Conservation (phyloP, 2,329 filamentous ascomycete genomes). For the Pseudopithomyces chartarum region DNA sequence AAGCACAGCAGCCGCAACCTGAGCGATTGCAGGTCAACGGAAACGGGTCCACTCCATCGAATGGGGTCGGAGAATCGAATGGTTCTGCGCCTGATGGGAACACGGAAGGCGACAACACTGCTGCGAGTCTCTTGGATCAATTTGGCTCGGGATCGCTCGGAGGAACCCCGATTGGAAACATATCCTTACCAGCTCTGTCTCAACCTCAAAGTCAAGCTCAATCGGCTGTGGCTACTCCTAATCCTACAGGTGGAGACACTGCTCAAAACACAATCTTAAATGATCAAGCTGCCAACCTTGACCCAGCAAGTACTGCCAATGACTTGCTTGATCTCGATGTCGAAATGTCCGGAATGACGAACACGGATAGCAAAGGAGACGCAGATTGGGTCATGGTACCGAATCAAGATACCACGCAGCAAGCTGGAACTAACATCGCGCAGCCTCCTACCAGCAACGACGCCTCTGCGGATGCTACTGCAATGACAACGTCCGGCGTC, state of each 20-base stretch:
- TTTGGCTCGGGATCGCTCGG: constrained; percentile 67
- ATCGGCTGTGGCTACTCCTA: constrained; percentile 63
- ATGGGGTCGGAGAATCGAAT: constrained; percentile 42
- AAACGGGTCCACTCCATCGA: constrained; percentile 27
- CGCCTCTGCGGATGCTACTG: constrained; percentile 19
- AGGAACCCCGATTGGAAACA: constrained; percentile 64
- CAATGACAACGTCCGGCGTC: constrained; percentile 24
- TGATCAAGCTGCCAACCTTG: constrained; percentile 29
- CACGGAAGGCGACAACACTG: constrained; percentile 47
- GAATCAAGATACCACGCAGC: constrained; percentile 27
- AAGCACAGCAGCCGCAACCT: constrained; percentile 56
- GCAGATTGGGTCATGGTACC: constrained; percentile 44
- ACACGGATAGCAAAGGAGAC: constrained; percentile 37
- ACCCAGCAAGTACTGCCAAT: constrained; percentile 27
- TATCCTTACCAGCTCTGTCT: constrained; percentile 60
- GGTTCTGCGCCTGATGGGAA: constrained; percentile 32
- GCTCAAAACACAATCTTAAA: constrained; percentile 31
- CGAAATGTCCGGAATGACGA: constrained; percentile 63
- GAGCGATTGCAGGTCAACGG: constrained; percentile 37
- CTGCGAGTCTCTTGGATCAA: constrained; percentile 69
- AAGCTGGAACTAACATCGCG: constrained; percentile 19
- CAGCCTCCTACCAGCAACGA: constrained; percentile 24
- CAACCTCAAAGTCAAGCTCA: constrained; percentile 63
- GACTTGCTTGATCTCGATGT: constrained; percentile 52
- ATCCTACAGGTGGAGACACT: constrained; percentile 29